A percentile compares a stretch with the other conserved stretches of the same genome.
phyloP scores from a whole-genome alignment of 1,139 yeast genomes.

The Candida neerlandica region DNA sequence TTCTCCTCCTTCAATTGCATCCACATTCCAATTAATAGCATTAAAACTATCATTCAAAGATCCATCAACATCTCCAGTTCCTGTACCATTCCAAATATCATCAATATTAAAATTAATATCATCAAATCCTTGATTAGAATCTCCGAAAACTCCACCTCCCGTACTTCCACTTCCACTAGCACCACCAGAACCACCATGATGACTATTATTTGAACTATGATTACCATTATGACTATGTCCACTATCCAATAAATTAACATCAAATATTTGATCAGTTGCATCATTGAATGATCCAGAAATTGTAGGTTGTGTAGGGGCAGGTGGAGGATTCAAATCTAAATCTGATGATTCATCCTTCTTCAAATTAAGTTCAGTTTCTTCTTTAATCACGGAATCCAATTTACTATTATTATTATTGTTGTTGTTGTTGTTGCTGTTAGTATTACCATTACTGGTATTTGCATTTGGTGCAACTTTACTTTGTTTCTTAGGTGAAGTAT shows the following conservation, averaged over 20 bases:
- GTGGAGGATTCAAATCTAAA: conserved; percentile 22
- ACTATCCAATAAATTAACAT: conserved; percentile 36
- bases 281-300: conserved; percentile 28
- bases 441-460: too few relatives aligned
- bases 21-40: conserved; percentile 57
- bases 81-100: conserved; percentile 46
- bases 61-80: conserved; percentile 29
- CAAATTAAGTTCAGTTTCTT: conserved; percentile 19
- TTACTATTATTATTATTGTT: conserved; percentile 15
- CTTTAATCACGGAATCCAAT: conserved; percentile 29
- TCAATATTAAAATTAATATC: conserved; percentile 60
- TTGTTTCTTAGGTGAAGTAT: conserved; percentile 38
- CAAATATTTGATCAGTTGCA: conserved; percentile 36
- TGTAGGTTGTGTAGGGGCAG: conserved; percentile 22
- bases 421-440: too few relatives aligned
- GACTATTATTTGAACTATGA: conserved; percentile 1
- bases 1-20: conserved; percentile 46
- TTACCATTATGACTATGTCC: conserved; percentile 7
- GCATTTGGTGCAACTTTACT: conserved; percentile 18
- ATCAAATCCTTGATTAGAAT: conserved; percentile 28
- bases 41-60: conserved; percentile 41
- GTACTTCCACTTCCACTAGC: neutral
- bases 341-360: conserved; percentile 19
- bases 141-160: conserved; percentile 6
- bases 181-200: conserved; percentile 16